Conservation (phyloP, 208 protist genomes). For the Porcisia deanei region DNA sequence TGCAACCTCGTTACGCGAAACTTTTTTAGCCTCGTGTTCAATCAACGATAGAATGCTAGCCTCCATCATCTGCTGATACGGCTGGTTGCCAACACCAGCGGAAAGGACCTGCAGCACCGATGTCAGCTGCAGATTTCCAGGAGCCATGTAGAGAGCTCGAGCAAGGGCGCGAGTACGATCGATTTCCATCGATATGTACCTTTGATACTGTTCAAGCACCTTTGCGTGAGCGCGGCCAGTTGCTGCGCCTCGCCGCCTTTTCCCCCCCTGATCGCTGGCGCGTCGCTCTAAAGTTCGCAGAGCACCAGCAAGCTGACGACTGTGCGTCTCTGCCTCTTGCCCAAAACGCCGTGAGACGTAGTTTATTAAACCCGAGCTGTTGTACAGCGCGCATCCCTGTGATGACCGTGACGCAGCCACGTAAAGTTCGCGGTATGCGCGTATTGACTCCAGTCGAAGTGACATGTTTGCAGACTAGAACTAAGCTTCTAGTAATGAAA, state of each 20-base stretch:
- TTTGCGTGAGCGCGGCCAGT: constrained; percentile 8
- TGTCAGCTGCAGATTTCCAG: constrained; percentile 47
- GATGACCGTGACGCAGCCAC: constrained; percentile 33
- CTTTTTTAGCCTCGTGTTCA: constrained; percentile 45
- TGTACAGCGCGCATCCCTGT: constrained; percentile 50
- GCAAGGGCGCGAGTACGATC: constrained; percentile 40
- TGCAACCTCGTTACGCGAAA: constrained; percentile 53
- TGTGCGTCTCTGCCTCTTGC: constrained; percentile 39
- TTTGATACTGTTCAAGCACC: constrained; percentile 52
- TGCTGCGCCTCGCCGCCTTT: too few relatives aligned
- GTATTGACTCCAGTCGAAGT: constrained; percentile 38
- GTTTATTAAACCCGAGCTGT: constrained; percentile 37
- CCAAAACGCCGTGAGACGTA: constrained; percentile 60
- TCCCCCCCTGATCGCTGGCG: constrained; percentile 6
- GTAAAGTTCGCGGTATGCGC: constrained; percentile 61
- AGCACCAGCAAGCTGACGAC: constrained; percentile 28
- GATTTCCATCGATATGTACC: constrained; percentile 56
- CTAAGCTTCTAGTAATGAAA: neutral
- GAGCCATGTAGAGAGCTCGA: constrained; percentile 37
- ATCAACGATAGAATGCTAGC: constrained; percentile 52
- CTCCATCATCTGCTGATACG: constrained; percentile 69
- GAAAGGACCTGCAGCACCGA: constrained; percentile 80
- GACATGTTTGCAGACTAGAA: constrained; percentile 35
- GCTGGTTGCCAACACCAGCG: constrained; percentile 62
- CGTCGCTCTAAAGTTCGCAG: constrained; percentile 23